These are phyloP conservation scores for Nepenthes mirabilis DNA, from an alignment of 148 eudicot genomes.

Conservation along the genomic window DNA sequence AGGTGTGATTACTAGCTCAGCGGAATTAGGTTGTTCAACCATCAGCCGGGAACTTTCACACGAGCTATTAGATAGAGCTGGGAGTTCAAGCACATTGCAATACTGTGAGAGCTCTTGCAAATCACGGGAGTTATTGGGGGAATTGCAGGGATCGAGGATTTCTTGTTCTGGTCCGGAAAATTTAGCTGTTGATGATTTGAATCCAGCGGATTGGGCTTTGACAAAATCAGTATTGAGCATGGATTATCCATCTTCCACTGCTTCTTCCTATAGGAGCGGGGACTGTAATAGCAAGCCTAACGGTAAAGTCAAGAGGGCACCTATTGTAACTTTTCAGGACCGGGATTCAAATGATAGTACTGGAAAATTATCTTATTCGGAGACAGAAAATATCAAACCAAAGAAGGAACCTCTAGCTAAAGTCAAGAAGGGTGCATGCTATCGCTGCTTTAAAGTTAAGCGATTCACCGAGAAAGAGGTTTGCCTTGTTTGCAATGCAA, in stretches of 20 bases:
- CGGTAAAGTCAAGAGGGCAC: conserved; percentile 30
- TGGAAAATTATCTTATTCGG: conserved; percentile 21
- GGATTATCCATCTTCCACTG: conserved; percentile 71
- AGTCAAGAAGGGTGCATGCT: conserved; percentile 72
- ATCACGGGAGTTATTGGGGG: conserved; percentile 52
- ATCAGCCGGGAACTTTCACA: conserved; percentile 40
- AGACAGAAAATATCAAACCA: conserved; percentile 24
- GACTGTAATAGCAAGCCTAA: conserved; percentile 46
- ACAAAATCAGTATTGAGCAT: conserved; percentile 58
- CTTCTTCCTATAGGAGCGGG: conserved; percentile 59
- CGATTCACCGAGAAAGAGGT: conserved; percentile 93
- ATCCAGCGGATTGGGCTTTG: conserved; percentile 58
- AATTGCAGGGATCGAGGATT: conserved; percentile 26
- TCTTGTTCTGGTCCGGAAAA: conserved; percentile 42
- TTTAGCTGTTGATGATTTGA: conserved; percentile 36
- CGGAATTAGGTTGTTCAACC: conserved; percentile 50
- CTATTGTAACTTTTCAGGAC: conserved; percentile 56
- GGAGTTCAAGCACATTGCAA: conserved; percentile 65
- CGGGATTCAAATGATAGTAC: conserved; percentile 43
- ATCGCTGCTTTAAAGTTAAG: conserved; percentile 75
- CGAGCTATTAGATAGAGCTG: conserved; percentile 43
- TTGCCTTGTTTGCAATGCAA: conserved; percentile 90
- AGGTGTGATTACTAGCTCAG: conserved; percentile 42
- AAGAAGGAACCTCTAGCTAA: conserved; percentile 45
- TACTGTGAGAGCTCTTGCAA: conserved; percentile 61